A percentile compares a stretch with the other conserved stretches of the same genome.
Conservation (phyloP, 495 filamentous ascomycete species). For the Cladorrhinum samala region DNA sequence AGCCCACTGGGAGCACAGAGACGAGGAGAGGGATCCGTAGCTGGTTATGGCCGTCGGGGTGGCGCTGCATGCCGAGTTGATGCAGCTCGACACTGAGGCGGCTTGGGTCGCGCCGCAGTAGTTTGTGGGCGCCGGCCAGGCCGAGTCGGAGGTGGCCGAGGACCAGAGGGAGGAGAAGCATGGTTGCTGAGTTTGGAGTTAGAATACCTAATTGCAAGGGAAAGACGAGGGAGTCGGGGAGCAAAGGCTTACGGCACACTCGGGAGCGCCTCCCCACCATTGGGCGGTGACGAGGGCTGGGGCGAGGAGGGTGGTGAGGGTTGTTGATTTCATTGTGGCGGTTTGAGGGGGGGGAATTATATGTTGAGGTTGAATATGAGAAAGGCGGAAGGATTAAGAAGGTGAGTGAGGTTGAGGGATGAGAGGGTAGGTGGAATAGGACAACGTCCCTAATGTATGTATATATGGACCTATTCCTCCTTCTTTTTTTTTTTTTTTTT, state of each 20-base stretch:
- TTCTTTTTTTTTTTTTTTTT: too few species aligned
- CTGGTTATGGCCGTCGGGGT: conserved; percentile 34
- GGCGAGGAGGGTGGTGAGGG: conserved; percentile 12
- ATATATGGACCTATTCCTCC: too few species aligned
- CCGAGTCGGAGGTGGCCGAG: conserved; percentile 8
- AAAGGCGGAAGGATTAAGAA: neutral
- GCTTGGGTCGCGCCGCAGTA: conserved; percentile 37
- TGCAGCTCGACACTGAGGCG: conserved; percentile 30
- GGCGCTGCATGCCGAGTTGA: conserved; percentile 32
- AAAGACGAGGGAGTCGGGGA: neutral
- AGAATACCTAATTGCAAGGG: neutral
- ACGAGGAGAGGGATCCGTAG: conserved; percentile 36
- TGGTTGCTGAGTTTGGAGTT: conserved; percentile 24
- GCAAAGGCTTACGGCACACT: conserved; percentile 36
- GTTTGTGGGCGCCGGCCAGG: conserved; percentile 40
- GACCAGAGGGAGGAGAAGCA: conserved; percentile 39
- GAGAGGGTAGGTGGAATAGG: too few species aligned
- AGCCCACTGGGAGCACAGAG: conserved; percentile 33
- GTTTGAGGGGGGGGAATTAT: neutral
- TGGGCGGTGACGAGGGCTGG: conserved; percentile 17
- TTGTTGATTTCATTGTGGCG: conserved; percentile 14
- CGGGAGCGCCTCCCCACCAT: conserved; percentile 39
- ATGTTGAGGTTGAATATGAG: neutral
- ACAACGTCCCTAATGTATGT: too few species aligned
- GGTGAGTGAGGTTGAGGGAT: too few species aligned